Base-by-base conservation (phyloP, 192 early-diverging fungal genomes). In the Chytriomyces hyalinus region DNA sequence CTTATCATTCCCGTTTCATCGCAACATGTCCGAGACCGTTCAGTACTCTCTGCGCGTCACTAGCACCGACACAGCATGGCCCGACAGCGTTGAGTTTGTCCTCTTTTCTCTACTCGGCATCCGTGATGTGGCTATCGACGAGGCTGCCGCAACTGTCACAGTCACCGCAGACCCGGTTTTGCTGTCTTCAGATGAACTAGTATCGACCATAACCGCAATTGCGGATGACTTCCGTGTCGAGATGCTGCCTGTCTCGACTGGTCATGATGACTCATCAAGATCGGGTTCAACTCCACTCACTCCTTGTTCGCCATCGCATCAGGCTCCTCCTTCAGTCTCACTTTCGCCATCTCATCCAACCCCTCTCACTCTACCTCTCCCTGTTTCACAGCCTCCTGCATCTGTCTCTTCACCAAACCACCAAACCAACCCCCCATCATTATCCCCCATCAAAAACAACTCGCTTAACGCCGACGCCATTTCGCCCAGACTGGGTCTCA, bases 21-120 rank as follows among this genome's bases (percentile, higher is more conserved):
- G 36, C 36, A 36, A 36, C 36, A 36, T 36, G 36, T 36, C 36
- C 36, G 36, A 36, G 36, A 36, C 36, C 36, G 36, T 36, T 2
- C 36, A 36, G 36, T 36, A 36, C 36, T 3, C 36, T 36, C 36
- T 36, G 36, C 36, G 36, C 36, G 36, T 36, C 36, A 36, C 36
- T 4, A 36, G 36, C 36, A 36, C 36, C 36, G 36, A 36, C 36
- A 36, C 36, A 36, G 36, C 36, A 36, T 73, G 71, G 71, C 36
- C 71, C 8, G 71, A 73, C 71, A 73, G 24, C 17, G 59, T 73
- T 7, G 71, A 73, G 71, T 60, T 62, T 26, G 26, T 2, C 15
- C 71, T 73, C 15, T 73, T 73, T 47, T 61, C 71, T 8, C 10
- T 62, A n/a, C 8, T 62, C 45, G 71, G 71, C 7, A 73, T 73